Conservation (phyloP, 495 filamentous ascomycete genomes). For the Delitschia confertaspora region DNA sequence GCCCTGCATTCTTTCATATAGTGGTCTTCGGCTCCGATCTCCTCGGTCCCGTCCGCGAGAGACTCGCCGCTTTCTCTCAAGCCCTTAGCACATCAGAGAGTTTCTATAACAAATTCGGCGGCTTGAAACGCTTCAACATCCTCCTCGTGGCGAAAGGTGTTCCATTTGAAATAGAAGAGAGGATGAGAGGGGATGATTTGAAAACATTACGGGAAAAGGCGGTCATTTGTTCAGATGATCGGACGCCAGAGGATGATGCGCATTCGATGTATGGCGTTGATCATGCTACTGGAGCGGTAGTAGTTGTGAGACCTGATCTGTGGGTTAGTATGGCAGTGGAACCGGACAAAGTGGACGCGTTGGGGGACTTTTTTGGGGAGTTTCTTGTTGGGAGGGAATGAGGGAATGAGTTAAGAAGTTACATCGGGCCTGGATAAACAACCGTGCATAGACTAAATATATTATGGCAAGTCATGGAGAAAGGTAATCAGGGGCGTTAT, state of each 20-base stretch:
- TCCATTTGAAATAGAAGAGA: constrained; percentile 15
- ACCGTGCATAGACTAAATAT: no score
- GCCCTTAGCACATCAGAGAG: constrained; percentile 5
- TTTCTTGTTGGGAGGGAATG: no score
- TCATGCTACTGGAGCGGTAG: constrained; percentile 30
- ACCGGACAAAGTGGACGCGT: constrained; percentile 13
- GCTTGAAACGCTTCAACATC: constrained; percentile 29
- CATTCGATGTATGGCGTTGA: constrained; percentile 30
- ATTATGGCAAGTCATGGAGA: no score
- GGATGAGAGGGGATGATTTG: constrained; percentile 26
- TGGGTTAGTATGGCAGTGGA: constrained; percentile 30
- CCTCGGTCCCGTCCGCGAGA: constrained; percentile 21
- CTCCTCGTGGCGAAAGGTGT: constrained; percentile 31
- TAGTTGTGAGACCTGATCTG: constrained; percentile 31
- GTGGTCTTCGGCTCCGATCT: constrained; percentile 30
- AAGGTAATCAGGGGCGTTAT: no score
- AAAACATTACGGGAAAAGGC: constrained; percentile 8
- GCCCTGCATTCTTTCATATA: constrained; percentile 28
- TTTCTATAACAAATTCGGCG: constrained; percentile 31
- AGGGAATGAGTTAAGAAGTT: no score
- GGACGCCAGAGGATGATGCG: constrained; percentile 34
- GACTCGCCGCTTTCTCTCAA: constrained; percentile 15
- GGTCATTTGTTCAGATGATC: constrained; percentile 31
- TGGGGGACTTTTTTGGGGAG: constrained; percentile 27
- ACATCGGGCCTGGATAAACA: no score